Base-by-base conservation (phyloP, 1,284 basidiomycete genomes). In the Xerocomus amazonicus region DNA sequence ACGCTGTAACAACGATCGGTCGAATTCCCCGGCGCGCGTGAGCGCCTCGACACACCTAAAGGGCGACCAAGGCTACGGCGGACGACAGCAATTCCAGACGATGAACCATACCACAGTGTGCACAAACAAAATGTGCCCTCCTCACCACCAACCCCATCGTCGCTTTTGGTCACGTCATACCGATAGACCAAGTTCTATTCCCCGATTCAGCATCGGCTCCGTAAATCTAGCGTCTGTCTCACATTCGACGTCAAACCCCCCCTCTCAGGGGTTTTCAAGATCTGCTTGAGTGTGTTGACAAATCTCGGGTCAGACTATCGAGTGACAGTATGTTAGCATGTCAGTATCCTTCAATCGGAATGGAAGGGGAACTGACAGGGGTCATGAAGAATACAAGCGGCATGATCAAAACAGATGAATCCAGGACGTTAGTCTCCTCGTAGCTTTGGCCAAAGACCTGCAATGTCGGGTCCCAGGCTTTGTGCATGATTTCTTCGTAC, bases 121-220 rank as follows among this genome's bases (percentile, higher is more conserved):
- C 87, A 90, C 17, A 90, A 68, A 56, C 86, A 87, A 67, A 90
- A 90, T 0, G 86, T 90, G 8, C 92, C 93, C 69, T 94, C 93
- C 56, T 93, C 90, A 1, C 94, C 93, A 6, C 93, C 93, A 16
- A 96, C 90, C 7, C 93, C 94, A 62, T 96, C 94, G 52, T 91
- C 84, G 0, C 89, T 81, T 65, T 88, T 87, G 28, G 66, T 70
- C 10, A 89, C 84, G 62, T 96, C 90, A 62, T 92, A 92, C 2
- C 89, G 81, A 59, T 83, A 90, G 6, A 90, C 87, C 9, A 67
- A 61, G 42, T 60, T 59, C 59, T 62, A 45, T 47, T 9, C 27
- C 34, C 14, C 12, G 6, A 12, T 34, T 47, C 17, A 59, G 35
- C 28, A 32, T 48, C 23, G 1, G 45, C 14, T 13, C 17, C 13